These are phyloP conservation scores for Chlamydomonas applanata DNA, from an alignment of 139 green algal species.

Conservation along the genomic window DNA sequence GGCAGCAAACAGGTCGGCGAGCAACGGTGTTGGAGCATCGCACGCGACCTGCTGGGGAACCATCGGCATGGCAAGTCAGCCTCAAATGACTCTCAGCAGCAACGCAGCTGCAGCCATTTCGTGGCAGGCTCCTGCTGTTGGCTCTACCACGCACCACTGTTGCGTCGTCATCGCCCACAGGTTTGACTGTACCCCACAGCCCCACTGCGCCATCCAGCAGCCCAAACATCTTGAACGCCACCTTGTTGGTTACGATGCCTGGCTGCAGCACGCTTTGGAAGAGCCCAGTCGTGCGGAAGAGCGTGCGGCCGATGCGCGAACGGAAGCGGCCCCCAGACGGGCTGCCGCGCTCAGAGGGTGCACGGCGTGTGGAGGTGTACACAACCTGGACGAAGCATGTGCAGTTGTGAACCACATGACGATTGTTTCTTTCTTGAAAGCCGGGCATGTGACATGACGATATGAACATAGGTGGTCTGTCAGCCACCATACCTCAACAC, in stretches of 20 bases:
- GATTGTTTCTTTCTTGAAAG: too few relatives aligned
- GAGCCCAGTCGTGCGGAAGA: conserved; percentile 69
- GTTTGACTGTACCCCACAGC: conserved; percentile 56
- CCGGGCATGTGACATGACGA: too few relatives aligned
- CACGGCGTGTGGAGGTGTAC: conserved; percentile 40
- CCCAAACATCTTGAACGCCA: conserved; percentile 56
- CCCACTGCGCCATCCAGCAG: conserved; percentile 59
- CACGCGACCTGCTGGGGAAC: too few relatives aligned
- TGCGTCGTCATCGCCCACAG: conserved; percentile 41
- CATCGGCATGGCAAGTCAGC: too few relatives aligned
- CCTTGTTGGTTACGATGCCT: conserved; percentile 74
- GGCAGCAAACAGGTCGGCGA: too few relatives aligned
- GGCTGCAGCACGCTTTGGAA: conserved; percentile 72
- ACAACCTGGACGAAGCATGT: not conserved
- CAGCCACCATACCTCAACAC: too few relatives aligned
- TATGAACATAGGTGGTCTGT: too few relatives aligned
- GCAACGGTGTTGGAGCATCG: not conserved
- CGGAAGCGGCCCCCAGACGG: conserved; percentile 67
- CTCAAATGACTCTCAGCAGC: too few relatives aligned
- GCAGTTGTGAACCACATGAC: too few relatives aligned
- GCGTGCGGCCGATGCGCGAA: conserved; percentile 42
- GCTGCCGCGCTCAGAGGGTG: conserved; percentile 47
- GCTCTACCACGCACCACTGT: conserved; percentile 39
- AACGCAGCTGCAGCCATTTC: not conserved
- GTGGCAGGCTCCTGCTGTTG: not conserved